phyloP scores from a whole-genome alignment of 768 basidiomycete genomes.

The Dacryopinax primogenitus region DNA sequence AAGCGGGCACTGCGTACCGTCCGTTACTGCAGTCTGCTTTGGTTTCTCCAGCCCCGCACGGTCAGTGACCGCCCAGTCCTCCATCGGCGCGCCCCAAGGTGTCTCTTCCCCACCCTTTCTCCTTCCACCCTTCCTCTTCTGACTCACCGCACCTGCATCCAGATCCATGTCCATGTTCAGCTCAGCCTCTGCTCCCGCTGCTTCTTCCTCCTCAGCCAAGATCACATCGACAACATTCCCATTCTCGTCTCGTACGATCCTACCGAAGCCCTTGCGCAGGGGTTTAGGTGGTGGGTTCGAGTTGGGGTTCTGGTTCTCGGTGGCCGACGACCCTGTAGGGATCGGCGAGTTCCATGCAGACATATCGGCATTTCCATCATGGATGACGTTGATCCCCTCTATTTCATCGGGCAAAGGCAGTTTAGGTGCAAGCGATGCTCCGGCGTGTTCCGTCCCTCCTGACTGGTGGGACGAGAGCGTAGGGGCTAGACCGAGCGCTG shows the following conservation, averaged over 20 bases:
- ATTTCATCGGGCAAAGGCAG: background rate
- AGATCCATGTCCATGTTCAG: constrained; percentile 12
- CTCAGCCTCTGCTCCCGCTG: constrained; percentile 20
- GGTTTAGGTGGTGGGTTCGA: too few relatives aligned
- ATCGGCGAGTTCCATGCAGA: constrained; percentile 16
- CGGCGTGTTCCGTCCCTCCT: constrained; percentile 47
- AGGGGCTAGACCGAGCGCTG: constrained; percentile 58
- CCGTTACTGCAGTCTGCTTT: constrained; percentile 3
- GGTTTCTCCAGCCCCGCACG: constrained; percentile 7
- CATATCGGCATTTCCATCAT: background rate
- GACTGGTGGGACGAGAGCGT: constrained; percentile 52
- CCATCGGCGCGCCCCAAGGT: constrained; percentile 17
- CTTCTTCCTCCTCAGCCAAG: constrained; percentile 44
- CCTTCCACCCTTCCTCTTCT: constrained; percentile 1
- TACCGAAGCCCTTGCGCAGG: constrained; percentile 57
- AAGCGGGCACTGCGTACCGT: background rate
- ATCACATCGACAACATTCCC: constrained; percentile 66
- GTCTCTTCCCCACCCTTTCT: constrained; percentile 10
- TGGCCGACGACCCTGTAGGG: constrained; percentile 13
- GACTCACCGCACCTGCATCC: constrained; percentile 8
- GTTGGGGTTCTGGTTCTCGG: too few relatives aligned
- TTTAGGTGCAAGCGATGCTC: background rate
- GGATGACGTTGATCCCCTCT: background rate
- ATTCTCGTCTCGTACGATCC: constrained; percentile 64
- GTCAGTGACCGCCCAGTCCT: background rate